Conservation (phyloP, 768 basidiomycete species). For the Cantharellus anzutake region DNA sequence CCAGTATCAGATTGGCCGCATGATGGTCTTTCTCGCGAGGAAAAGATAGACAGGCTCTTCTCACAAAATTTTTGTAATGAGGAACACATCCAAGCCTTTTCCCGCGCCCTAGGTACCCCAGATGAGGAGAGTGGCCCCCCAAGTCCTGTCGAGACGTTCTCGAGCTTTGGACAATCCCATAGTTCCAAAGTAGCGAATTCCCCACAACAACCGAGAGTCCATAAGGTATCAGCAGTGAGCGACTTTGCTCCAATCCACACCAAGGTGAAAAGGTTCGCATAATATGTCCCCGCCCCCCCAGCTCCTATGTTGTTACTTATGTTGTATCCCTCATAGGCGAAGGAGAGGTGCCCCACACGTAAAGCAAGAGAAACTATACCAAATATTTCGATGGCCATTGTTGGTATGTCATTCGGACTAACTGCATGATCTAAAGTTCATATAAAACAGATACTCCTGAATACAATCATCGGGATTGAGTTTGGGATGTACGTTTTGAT, state of each 20-base stretch:
- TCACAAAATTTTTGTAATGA: not conserved
- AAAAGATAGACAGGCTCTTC: not conserved
- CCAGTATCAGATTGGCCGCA: no score
- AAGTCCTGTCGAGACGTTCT: constrained; percentile 18
- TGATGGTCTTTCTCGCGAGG: not conserved
- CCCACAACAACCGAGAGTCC: constrained; percentile 29
- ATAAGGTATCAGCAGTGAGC: constrained; percentile 65
- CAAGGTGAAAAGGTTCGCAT: constrained; percentile 48
- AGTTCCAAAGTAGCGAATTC: constrained; percentile 13
- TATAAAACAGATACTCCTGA: constrained; percentile 50
- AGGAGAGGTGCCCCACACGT: constrained; percentile 8
- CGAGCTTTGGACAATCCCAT: constrained; percentile 11
- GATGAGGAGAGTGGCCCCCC: constrained; percentile 27
- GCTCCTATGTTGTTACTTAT: not conserved
- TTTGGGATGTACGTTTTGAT: constrained; percentile 78
- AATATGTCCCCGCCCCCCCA: not conserved
- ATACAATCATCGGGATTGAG: constrained; percentile 62
- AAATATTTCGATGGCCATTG: constrained; percentile 73
- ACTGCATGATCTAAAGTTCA: not conserved
- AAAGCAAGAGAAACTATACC: constrained; percentile 50
- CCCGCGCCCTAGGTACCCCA: constrained; percentile 46
- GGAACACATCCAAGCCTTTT: constrained; percentile 52
- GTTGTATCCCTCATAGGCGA: constrained; percentile 21
- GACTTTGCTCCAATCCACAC: constrained; percentile 86
- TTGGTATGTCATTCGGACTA: constrained; percentile 26